phyloP scores from a whole-genome alignment of 441 rosid species.

The Populus hybrid region DNA sequence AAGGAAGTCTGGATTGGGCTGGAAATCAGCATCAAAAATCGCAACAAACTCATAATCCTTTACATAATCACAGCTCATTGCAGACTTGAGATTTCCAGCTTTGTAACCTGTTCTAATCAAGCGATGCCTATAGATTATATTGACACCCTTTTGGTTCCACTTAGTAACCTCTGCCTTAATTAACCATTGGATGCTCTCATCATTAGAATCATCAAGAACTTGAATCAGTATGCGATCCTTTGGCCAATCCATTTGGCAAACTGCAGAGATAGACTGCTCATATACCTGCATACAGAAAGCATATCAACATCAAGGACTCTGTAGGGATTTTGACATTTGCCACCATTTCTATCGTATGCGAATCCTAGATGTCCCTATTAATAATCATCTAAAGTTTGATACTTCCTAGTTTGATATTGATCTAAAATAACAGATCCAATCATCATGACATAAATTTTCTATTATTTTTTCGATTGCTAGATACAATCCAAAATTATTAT shows the following conservation, averaged over 20 bases:
- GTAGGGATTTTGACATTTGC: neutral
- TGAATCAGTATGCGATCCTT: slow-evolving; percentile 71
- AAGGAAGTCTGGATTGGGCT: slow-evolving; percentile 77
- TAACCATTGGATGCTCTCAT: slow-evolving; percentile 64
- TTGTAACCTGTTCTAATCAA: slow-evolving; percentile 81
- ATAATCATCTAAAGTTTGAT: neutral
- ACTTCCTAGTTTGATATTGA: neutral
- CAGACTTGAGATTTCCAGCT: slow-evolving; percentile 97
- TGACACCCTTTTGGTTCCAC: slow-evolving; percentile 77
- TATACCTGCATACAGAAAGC: slow-evolving; percentile 55
- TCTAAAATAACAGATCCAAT: slow-evolving; percentile 4
- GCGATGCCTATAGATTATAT: slow-evolving; percentile 78
- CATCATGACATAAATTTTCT: neutral
- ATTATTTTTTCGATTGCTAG: neutral
- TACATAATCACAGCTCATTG: slow-evolving; percentile 74
- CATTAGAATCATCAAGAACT: slow-evolving; percentile 87
- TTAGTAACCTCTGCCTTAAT: slow-evolving; percentile 66
- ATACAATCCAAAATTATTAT: neutral
- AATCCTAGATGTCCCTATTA: neutral
- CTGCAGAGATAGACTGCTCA: slow-evolving; percentile 88
- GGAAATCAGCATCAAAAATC: slow-evolving; percentile 90
- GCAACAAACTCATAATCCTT: slow-evolving; percentile 76
- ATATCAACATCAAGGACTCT: slow-evolving; percentile 10
- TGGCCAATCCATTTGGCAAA: slow-evolving; percentile 93
- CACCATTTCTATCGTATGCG: neutral